Evolutionary conservation across 2,329 filamentous ascomycete genomes (phyloP), one percentile per base, ranked within the genome.

Genomic region (Exophiala bonariae): DNA sequence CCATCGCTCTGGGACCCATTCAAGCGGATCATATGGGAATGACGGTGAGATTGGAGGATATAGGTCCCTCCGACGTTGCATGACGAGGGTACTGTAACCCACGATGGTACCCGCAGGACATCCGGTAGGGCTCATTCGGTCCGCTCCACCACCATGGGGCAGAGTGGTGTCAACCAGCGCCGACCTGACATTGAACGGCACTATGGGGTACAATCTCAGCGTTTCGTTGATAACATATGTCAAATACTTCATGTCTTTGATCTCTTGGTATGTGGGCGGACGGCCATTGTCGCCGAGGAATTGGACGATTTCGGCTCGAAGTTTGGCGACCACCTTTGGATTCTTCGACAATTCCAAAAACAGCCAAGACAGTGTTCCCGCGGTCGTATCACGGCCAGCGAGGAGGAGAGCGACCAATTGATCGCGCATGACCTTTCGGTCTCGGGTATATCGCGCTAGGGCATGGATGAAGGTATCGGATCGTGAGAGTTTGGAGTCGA

Each of bases 171-270:
- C 85, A 49, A 74, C 76, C 10, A 89, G 75, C 10, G 87, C 80
- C 23, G 84, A 72, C 52, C 89, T 84, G 41, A 89, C 78, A 68
- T 93, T 93, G 73, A 86, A 87, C 1, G 89, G 88, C 1, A 93
- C 86, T 11, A 81, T 77, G 1, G 88, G 88, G 66, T 92, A 89
- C 9, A 92, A 68, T 11, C 89, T 83, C 49, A 91, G 78, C 0
- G 82, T 87, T 70, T 95, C 89, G 69, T 88, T 86, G 59, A 95
- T 77, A 40, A 86, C 71, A 59, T 84, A 70, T 37, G 69, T 74
- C 13, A 93, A 79, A 65, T 92, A 96, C 60, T 86, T 85, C 89
- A 96, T 95, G 56, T 78, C 78, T 74, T 95, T 96, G 49, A 96
- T 76, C 62, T 96, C 81, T 10, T 81, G 78, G 65, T 95, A 96